Percentiles rank a stretch among this genome's conserved stretches.
These are phyloP conservation scores for Acacia concinna DNA, from an alignment of 331 rosid species.

Conservation along the genomic window DNA sequence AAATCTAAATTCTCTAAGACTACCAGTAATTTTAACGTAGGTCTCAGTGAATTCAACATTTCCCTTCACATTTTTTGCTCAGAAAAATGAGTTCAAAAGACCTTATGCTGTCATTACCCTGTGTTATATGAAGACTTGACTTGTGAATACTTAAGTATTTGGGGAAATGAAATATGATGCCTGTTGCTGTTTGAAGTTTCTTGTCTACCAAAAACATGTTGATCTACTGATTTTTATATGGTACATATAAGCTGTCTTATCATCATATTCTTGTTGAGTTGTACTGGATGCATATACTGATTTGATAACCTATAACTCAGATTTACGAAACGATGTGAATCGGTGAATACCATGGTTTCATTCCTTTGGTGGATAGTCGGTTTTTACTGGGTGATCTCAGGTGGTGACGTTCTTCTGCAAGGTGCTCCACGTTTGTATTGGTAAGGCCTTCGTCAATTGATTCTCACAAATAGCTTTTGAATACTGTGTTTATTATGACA, in stretches of 20 bases:
- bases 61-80: not conserved
- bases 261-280: conserved; percentile 19
- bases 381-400: conserved; percentile 94
- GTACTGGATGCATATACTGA: conserved; percentile 34
- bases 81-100: not conserved
- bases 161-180: conserved; percentile 14
- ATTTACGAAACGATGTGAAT: conserved; percentile 68
- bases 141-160: not conserved
- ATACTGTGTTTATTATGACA: not conserved
- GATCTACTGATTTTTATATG: not conserved
- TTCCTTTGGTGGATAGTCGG: conserved; percentile 97
- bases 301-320: conserved; percentile 45
- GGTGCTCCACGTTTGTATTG: conserved; percentile 88
- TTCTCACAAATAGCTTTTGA: conserved; percentile 12
- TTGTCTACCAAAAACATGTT: conserved; percentile 33
- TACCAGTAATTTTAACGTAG: not conserved
- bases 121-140: not conserved
- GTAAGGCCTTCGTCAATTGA: conserved; percentile 46
- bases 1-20: not conserved
- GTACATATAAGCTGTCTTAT: conserved; percentile 1
- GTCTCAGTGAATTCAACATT: not conserved
- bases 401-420: conserved; percentile 66
- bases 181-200: conserved; percentile 13
- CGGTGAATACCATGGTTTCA: conserved; percentile 76
- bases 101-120: conserved; percentile 9